phyloP scores from a whole-genome alignment of 129 eudicot genomes.

The Logfia minima region DNA sequence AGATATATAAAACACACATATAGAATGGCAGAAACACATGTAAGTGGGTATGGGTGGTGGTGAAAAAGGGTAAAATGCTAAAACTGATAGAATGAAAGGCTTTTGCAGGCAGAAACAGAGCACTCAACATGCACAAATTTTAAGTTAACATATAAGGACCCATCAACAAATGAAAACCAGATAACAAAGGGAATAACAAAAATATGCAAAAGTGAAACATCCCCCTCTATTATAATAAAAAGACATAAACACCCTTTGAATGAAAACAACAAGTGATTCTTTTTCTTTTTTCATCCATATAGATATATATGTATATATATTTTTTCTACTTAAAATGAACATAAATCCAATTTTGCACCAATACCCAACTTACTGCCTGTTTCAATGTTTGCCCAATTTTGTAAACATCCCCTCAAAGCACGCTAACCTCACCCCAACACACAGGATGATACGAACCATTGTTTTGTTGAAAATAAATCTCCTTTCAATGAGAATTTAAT shows the following conservation, averaged over 20 bases:
- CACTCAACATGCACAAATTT: constrained; percentile 44
- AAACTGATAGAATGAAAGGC: constrained; percentile 21
- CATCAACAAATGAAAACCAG: constrained; percentile 27
- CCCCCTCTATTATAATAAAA: constrained; percentile 15
- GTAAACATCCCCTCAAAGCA: constrained; percentile 27
- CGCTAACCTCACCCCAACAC: constrained; percentile 23
- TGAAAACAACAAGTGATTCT: constrained; percentile 14
- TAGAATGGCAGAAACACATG: constrained; percentile 18
- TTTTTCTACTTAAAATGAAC: constrained; percentile 4
- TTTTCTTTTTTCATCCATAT: constrained; percentile 1
- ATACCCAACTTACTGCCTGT: constrained; percentile 33
- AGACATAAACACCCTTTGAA: constrained; percentile 34
- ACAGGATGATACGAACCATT: constrained; percentile 15
- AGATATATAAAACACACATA: constrained; percentile 12
- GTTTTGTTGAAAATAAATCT: neutral
- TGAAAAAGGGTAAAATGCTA: constrained; percentile 30
- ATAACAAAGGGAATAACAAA: constrained; percentile 32
- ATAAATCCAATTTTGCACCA: constrained; percentile 27
- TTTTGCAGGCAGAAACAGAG: constrained; percentile 27
- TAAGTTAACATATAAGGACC: constrained; percentile 31
- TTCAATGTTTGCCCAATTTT: constrained; percentile 36
- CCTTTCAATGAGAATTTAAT: neutral
- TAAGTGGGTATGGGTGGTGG: constrained; percentile 10
- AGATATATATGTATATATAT: too few species aligned
- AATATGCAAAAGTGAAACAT: constrained; percentile 33